phyloP scores from a whole-genome alignment of 2,329 filamentous ascomycete species.

The Colletotrichum brevisporum region DNA sequence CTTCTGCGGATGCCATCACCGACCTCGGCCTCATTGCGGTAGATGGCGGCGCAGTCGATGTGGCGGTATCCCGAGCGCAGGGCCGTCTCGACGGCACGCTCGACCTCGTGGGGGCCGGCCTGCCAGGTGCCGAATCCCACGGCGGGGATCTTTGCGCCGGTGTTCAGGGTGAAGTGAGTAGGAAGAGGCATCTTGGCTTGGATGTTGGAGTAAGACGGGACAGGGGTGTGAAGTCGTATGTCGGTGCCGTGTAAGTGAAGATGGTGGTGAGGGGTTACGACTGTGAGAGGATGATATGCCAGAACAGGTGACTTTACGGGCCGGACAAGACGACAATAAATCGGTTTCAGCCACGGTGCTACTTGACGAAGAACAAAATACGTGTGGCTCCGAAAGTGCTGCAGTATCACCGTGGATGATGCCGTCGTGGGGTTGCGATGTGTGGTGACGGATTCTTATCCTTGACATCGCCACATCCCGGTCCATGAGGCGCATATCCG shows the following conservation, averaged over 20 bases:
- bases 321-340: slow-evolving; percentile 9
- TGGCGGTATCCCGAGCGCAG: slow-evolving; percentile 60
- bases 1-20: slow-evolving; percentile 58
- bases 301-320: slow-evolving; percentile 1
- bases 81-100: slow-evolving; percentile 62
- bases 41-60: slow-evolving; percentile 64
- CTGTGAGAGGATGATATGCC: slow-evolving; percentile 14
- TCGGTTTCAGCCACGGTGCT: background rate
- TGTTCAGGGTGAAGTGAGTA: slow-evolving; percentile 43
- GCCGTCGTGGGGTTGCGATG: background rate
- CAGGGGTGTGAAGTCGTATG: slow-evolving; percentile 6
- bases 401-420: background rate
- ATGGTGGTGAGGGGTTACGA: background rate
- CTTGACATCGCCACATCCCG: background rate
- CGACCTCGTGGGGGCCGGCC: slow-evolving; percentile 57
- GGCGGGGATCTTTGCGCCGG: slow-evolving; percentile 42
- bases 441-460: slow-evolving; percentile 30
- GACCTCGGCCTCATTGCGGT: slow-evolving; percentile 60
- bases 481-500: background rate
- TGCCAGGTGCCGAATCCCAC: slow-evolving; percentile 45
- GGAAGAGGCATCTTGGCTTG: slow-evolving; percentile 34
- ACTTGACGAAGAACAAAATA: background rate
- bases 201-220: background rate
- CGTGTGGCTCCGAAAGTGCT: slow-evolving; percentile 4
- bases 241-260: slow-evolving; percentile 1